These are phyloP conservation scores for Lachancea lanzarotensis DNA, from an alignment of 805 yeast genomes.

Conservation along the genomic window DNA sequence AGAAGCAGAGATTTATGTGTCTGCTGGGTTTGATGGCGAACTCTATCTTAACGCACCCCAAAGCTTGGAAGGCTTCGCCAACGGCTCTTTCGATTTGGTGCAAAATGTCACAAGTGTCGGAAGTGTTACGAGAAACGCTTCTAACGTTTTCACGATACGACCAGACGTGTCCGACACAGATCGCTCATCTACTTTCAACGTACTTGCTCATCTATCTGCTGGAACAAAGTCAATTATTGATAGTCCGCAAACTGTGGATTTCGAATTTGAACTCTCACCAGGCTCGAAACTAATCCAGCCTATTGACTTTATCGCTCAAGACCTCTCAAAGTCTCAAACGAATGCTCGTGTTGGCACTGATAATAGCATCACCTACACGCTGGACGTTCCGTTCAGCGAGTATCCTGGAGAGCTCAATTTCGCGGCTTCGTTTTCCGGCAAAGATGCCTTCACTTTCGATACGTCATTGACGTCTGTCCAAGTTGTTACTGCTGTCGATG, in stretches of 20 bases:
- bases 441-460: constrained; percentile 16
- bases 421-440: constrained; percentile 13
- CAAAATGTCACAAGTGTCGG: constrained; percentile 17
- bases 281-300: constrained; percentile 15
- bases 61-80: constrained; percentile 19
- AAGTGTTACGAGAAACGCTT: constrained; percentile 14
- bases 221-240: constrained; percentile 13
- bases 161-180: constrained; percentile 11
- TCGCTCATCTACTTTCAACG: constrained; percentile 20
- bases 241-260: constrained; percentile 15
- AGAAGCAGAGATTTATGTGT: constrained; percentile 21
- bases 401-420: constrained; percentile 17
- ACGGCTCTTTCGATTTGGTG: constrained; percentile 15
- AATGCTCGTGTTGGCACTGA: constrained; percentile 23
- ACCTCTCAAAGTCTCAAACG: constrained; percentile 15
- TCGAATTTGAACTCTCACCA: constrained; percentile 19
- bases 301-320: constrained; percentile 19
- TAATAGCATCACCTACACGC: constrained; percentile 26
- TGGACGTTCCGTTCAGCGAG: constrained; percentile 23
- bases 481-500: constrained; percentile 21
- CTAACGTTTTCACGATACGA: constrained; percentile 21
- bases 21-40: constrained; percentile 16
- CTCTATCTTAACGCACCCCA: constrained; percentile 22
- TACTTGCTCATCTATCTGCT: constrained; percentile 20
- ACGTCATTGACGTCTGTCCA: constrained; percentile 17